Conservation (phyloP, 192 early-diverging fungal species). For the Backusella tuberculispora region DNA sequence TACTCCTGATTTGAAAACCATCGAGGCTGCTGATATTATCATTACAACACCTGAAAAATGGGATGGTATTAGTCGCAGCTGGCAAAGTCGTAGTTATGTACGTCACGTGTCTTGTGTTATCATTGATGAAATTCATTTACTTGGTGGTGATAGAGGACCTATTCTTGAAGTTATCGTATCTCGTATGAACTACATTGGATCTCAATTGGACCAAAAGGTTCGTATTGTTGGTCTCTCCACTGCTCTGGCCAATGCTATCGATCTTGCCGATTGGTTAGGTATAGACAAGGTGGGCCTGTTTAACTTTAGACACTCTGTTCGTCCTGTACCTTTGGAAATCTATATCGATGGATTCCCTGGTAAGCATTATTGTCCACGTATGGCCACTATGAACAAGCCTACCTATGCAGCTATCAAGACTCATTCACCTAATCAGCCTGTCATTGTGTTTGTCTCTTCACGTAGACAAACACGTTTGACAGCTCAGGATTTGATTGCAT, state of each 20-base stretch:
- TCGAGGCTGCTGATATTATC: conserved; percentile 92
- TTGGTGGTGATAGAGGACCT: conserved; percentile 96
- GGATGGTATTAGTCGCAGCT: conserved; percentile 95
- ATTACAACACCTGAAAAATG: conserved; percentile 99
- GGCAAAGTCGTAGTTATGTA: conserved; percentile 91
- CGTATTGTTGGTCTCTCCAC: conserved; percentile 96
- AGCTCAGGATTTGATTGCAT: conserved; percentile 93
- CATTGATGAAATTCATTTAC: conserved; percentile 98
- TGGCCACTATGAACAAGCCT: conserved; percentile 99
- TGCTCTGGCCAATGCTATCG: conserved; percentile 94
- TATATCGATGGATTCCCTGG: conserved; percentile 97
- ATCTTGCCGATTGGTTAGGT: conserved; percentile 97
- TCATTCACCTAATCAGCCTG: conserved; percentile 91
- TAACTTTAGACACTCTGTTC: conserved; percentile 97
- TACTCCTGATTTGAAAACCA: conserved; percentile 86
- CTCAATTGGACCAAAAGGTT: conserved; percentile 72
- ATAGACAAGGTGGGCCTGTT: conserved; percentile 85
- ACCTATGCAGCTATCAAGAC: conserved; percentile 93
- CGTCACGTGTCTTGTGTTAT: conserved; percentile 87
- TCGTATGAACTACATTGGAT: conserved; percentile 96
- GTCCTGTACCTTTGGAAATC: conserved; percentile 96
- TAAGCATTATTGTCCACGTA: conserved; percentile 96
- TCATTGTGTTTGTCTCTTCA: conserved; percentile 98
- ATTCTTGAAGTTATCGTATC: conserved; percentile 98
- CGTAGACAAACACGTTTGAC: conserved; percentile 96